Evolutionary conservation across 78 protist species (phyloP), one percentile per base, ranked within the genome.

Genomic region (Speleostelium caveatum): DNA sequence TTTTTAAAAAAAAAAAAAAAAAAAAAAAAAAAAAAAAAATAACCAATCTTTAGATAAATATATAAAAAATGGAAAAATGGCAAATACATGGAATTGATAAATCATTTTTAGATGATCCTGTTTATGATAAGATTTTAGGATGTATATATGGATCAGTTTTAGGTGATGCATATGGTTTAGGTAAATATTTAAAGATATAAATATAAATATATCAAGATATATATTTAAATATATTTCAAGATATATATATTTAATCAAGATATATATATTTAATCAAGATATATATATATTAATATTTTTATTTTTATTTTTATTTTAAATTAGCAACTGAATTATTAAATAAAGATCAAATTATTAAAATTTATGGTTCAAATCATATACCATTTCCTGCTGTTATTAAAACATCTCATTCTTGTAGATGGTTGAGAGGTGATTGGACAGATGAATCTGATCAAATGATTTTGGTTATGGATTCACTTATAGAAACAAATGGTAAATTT

Each of bases 401-500:
- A 63, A 87, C 86, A n/a, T 77, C 83, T 5, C 86, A 87, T 61
- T 74, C 72, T 42, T 69, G 76, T n/a, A 68, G 94, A 60, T 87
- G 94, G 90, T 56, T 65, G 16, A 83, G 65, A 59, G 86, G 86
- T 2, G 53, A 45, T 45, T 73, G 93, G 93, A 91, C 94, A 17
- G 94, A 91, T 39, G 94, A 91, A 35, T 73, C 89, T 2, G 94
- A 91, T 91, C 94, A 91, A 71, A 91, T 91, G 94, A 78, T 91
- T 36, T 36, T 91, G 2, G 77, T 71, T 26, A 14, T 80, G 36
- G 89, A 80, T 0, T 80, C 87, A 24, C 24, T 78, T 14, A 21
- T 91, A 14, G 86, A 91, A 22, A 79, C 41, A 19, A 35, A 30
- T 28, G 94, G 94, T 4, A 91, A 73, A 41, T 45, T 71, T 5